Evolutionary conservation across 2,329 filamentous ascomycete species (phyloP).

Genomic region (Cladophialophora carrionii): DNA sequence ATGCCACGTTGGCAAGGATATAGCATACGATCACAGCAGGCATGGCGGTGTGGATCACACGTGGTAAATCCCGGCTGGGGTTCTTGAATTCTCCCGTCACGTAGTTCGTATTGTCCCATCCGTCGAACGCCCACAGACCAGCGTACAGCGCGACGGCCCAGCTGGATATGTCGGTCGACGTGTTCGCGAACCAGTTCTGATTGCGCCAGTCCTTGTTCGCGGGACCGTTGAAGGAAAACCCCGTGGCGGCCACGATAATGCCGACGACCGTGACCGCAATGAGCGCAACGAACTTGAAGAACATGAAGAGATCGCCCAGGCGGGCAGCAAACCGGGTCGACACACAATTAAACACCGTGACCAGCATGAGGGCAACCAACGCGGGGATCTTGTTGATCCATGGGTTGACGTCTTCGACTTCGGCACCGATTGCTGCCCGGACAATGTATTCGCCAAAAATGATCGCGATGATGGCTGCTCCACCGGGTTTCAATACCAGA

Average conservation of each 20-base stretch:
- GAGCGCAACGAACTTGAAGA: constrained; percentile 91
- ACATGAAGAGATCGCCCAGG: constrained; percentile 91
- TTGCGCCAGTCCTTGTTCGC: constrained; percentile 86
- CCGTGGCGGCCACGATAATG: constrained; percentile 85
- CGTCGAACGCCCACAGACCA: constrained; percentile 96
- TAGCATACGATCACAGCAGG: constrained; percentile 90
- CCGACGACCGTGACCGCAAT: constrained; percentile 84
- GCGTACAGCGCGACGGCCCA: constrained; percentile 96
- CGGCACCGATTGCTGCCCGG: constrained; percentile 80
- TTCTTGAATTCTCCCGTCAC: constrained; percentile 97
- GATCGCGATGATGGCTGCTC: constrained; percentile 90
- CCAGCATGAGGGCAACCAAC: constrained; percentile 70
- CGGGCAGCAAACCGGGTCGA: constrained; percentile 86
- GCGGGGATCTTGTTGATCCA: constrained; percentile 94
- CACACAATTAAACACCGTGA: constrained; percentile 86
- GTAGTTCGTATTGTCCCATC: constrained; percentile 99
- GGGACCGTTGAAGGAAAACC: constrained; percentile 73
- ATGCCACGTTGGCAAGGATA: constrained; percentile 86
- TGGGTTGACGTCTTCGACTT: constrained; percentile 74
- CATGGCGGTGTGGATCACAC: constrained; percentile 95
- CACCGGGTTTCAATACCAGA: constrained; percentile 89
- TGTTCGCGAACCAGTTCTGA: constrained; percentile 84
- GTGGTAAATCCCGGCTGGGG: constrained; percentile 82
- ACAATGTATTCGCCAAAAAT: constrained; percentile 99
- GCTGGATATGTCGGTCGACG: constrained; percentile 74